Base-by-base conservation (phyloP, 2,329 filamentous ascomycete species). In the Colletotrichum sp. region DNA sequence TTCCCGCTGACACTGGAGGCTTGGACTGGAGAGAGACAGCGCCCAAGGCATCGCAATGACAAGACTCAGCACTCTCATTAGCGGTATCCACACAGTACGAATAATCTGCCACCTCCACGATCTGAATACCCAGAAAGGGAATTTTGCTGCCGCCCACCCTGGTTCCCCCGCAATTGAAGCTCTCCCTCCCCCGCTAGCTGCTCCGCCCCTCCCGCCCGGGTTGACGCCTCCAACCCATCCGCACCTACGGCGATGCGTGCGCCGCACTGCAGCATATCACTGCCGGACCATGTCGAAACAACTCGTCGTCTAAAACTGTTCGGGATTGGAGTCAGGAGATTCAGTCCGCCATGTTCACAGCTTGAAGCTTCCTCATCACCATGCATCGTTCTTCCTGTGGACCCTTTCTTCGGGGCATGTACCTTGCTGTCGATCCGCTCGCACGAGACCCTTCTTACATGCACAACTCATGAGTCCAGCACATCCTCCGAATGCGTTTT, bases 101-200 rank as follows among this genome's bases (percentile, higher is more conserved):
- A 36, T 6, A 15, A 55, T 24, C 18, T 26, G 24, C 67, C 55
- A 28, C 63, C 34, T 34, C 28, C 18, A 64, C 76, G 76, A 78
- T 77, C 64, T 77, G 76, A 68, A 70, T 78, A 77, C 76, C 74
- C 74, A 78, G 67, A 78, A 75, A 39, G 76, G 76, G 71, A 78
- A 77, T 64, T 24, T 74, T 36, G 70, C 64, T 68, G 69, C 34
- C 52, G 28, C 66, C 66, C 9, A 66, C 48, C 67, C 69, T 32
- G 65, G 63, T 36, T 68, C 21, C 75, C 72, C 75, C 75, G 68
- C 75, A 76, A 39, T 65, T 36, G 30, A 52, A 36, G 59, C 36
- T 16, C 24, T 7, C 21, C 18, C 28, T 55, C 16, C 60, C 32
- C 67, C 16, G 34, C 48, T 16, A 67, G 28, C 64, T 18, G 32